Percentiles rank a stretch among this genome's conserved stretches.
Conservation (phyloP, 768 basidiomycete genomes). For the Lactifluus echinatus region DNA sequence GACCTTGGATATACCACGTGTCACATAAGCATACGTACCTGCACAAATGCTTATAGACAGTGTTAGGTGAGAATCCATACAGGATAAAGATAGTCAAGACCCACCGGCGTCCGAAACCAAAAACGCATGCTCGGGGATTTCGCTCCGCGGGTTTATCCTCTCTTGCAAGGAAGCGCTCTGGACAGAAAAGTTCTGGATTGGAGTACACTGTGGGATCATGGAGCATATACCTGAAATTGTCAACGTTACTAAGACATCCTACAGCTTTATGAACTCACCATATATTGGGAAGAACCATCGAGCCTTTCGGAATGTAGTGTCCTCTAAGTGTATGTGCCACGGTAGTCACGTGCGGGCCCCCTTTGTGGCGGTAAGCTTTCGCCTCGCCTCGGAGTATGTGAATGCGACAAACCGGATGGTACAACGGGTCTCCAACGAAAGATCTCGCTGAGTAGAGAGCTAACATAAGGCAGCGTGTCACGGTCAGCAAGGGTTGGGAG, state of each 20-base stretch:
- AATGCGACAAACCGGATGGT: constrained; percentile 6
- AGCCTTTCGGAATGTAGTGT: constrained; percentile 27
- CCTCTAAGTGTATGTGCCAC: neutral
- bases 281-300: constrained; percentile 29
- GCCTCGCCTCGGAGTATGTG: neutral
- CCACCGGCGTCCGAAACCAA: constrained; percentile 23
- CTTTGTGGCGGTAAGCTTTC: neutral
- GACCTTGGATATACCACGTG: neutral
- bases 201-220: constrained; percentile 24
- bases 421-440: constrained; percentile 15
- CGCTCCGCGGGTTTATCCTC: constrained; percentile 7
- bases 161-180: constrained; percentile 24
- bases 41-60: neutral
- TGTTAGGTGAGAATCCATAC: no score
- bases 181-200: constrained; percentile 23
- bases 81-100: neutral
- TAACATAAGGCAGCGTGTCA: constrained; percentile 16
- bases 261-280: constrained; percentile 20
- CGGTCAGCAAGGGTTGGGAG: constrained; percentile 18
- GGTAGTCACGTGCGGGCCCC: neutral
- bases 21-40: neutral
- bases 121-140: constrained; percentile 16
- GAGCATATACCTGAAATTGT: constrained; percentile 22
- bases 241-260: neutral
- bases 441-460: constrained; percentile 17